phyloP scores from a whole-genome alignment of 768 basidiomycete species.

The Boletales sp. region DNA sequence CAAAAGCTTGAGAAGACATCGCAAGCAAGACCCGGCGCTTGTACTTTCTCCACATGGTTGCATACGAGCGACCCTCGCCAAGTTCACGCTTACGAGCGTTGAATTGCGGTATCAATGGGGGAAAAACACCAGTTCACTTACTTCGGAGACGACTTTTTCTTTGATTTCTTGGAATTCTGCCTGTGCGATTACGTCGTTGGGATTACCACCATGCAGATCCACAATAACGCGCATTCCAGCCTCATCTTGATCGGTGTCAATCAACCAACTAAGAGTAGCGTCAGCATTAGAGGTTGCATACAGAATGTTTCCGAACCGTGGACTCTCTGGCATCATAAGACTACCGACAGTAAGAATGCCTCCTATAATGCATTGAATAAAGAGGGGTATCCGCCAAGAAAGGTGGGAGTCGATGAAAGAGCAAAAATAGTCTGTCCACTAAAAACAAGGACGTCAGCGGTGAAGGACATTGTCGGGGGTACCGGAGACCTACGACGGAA shows the following conservation, averaged over 20 bases:
- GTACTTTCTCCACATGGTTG: slow-evolving; percentile 82
- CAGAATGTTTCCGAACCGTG: slow-evolving; percentile 46
- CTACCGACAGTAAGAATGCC: slow-evolving; percentile 74
- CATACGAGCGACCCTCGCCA: slow-evolving; percentile 74
- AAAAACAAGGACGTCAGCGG: background rate
- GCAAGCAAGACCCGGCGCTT: slow-evolving; percentile 85
- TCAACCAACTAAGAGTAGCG: slow-evolving; percentile 63
- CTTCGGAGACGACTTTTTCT: slow-evolving; percentile 69
- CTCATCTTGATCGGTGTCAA: slow-evolving; percentile 79
- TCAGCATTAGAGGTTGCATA: slow-evolving; percentile 2
- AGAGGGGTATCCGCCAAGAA: slow-evolving; percentile 90
- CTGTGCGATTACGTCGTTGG: slow-evolving; percentile 59
- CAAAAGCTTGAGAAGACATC: slow-evolving; percentile 94
- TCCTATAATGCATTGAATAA: slow-evolving; percentile 87
- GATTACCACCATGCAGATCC: slow-evolving; percentile 83
- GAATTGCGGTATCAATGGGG: background rate
- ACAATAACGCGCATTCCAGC: slow-evolving; percentile 85
- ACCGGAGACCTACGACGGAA: slow-evolving; percentile 64
- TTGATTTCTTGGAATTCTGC: slow-evolving; percentile 92
- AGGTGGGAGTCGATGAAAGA: slow-evolving; percentile 82
- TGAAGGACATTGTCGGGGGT: background rate
- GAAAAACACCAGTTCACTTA: slow-evolving; percentile 24
- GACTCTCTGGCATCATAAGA: slow-evolving; percentile 85
- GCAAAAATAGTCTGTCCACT: slow-evolving; percentile 96
- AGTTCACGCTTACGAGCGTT: slow-evolving; percentile 56